Evolutionary conservation across 2,329 filamentous ascomycete species (phyloP).

Genomic region (Verticillium isaacii): DNA sequence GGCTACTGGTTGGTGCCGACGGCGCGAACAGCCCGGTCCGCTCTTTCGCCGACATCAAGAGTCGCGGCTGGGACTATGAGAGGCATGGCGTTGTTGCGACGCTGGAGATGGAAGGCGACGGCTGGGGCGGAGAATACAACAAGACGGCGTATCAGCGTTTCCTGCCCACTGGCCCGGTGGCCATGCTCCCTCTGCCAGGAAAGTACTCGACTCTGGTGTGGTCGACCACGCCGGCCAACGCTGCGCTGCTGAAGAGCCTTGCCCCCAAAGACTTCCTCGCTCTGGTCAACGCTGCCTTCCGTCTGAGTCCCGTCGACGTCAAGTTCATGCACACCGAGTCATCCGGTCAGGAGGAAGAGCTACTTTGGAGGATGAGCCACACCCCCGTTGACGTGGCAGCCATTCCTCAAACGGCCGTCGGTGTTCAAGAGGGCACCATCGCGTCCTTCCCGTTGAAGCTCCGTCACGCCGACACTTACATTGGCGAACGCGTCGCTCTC

Average conservation of each 20-base stretch:
- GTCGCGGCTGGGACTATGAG: conserved; percentile 88
- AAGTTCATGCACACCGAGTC: conserved; percentile 70
- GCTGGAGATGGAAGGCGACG: conserved; percentile 62
- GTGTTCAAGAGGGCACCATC: conserved; percentile 72
- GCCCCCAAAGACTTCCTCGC: conserved; percentile 69
- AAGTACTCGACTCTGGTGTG: conserved; percentile 84
- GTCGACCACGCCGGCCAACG: conserved; percentile 83
- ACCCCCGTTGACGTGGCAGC: conserved; percentile 49
- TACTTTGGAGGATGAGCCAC: conserved; percentile 77
- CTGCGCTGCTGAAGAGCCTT: conserved; percentile 73
- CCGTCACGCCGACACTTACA: conserved; percentile 91
- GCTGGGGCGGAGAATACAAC: conserved; percentile 45
- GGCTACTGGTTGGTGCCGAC: conserved; percentile 87
- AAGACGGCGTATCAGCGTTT: conserved; percentile 94
- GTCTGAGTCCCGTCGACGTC: conserved; percentile 73
- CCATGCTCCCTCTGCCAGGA: conserved; percentile 83
- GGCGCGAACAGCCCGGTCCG: conserved; percentile 93
- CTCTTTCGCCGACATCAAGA: conserved; percentile 79
- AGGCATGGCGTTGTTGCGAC: conserved; percentile 90
- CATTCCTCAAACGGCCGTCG: conserved; percentile 62
- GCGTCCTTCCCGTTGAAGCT: conserved; percentile 90
- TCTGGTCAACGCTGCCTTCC: conserved; percentile 91
- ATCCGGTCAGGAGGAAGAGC: conserved; percentile 63
- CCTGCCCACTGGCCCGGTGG: conserved; percentile 85
- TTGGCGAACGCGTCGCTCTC: conserved; percentile 82